Evolutionary conservation across 164 flowering plant species (phyloP), one percentile per base, ranked within the genome.

Genomic region (Aristolochia contorta): DNA sequence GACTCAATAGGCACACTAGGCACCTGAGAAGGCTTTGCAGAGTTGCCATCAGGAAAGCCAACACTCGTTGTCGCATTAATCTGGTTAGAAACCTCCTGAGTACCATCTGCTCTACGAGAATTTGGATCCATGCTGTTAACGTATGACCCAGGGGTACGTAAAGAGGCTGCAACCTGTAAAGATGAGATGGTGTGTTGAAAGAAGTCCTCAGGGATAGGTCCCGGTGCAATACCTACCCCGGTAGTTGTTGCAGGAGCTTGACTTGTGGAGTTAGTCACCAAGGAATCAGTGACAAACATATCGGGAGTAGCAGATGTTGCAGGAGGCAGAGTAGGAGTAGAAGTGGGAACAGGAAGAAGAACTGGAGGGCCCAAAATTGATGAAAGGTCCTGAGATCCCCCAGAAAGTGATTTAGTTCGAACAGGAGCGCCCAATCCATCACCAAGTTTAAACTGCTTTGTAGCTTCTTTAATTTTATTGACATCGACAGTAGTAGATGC

Each of bases 171-270:
- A 67, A 91, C 91, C 70, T 85, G 86, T 18, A 94, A 53, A 53
- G 99, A 91, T 41, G 97, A 80, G 65, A 94, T 79, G 30, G 99
- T 94, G 69, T 91, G 83, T 77, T 91, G 93, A 72, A 94, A 94
- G 54, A 94, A 94, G 72, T 94, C 97, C 74, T 94, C 99, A 3
- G 99, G 96, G 20, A 94, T 94, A 49, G 99, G 99, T 62, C 88
- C 68, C 51, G 79, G 86, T 48, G 82, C 45, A 55, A 77, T 72
- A 62, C 96, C 96, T 47, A 19, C 47, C 60, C 92, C 91, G 25
- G 47, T 64, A 20, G n/a, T 73, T 54, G 32, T 49, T 15, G 86
- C 57, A 61, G 74, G 50, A 41, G 79, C 70, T 57, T 76, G 84
- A 58, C 77, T 67, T 56, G 78, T 71, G 58, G 83, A 77, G 74